A percentile compares a stretch with the other conserved stretches of the same genome.
These are phyloP conservation scores for Leucocoprinus leucothites DNA, from an alignment of 768 basidiomycete genomes.

Conservation along the genomic window DNA sequence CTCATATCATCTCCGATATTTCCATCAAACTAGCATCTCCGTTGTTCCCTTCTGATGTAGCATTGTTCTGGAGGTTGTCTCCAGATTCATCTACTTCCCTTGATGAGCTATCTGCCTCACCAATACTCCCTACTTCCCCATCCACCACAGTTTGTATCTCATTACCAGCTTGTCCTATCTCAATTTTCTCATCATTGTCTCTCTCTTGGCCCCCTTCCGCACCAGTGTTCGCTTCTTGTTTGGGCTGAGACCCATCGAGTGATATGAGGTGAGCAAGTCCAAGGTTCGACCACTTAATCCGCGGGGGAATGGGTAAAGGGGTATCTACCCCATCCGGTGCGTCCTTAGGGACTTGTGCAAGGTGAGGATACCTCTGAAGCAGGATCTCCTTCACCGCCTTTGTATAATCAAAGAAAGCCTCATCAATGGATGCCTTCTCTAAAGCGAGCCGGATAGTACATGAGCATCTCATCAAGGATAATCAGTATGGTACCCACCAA, in stretches of 20 bases:
- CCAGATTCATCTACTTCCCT: too few relatives aligned
- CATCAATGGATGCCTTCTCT: constrained; percentile 99
- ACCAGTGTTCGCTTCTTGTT: constrained; percentile 6
- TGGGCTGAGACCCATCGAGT: constrained; percentile 27
- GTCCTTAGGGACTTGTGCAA: constrained; percentile 65
- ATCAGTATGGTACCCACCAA: constrained; percentile 47
- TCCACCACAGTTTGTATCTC: background rate
- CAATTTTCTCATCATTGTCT: background rate
- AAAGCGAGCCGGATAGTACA: background rate
- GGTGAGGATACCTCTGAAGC: constrained; percentile 72
- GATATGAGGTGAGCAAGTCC: constrained; percentile 58
- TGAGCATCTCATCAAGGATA: background rate
- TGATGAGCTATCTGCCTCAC: background rate
- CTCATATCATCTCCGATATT: background rate
- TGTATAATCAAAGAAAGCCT: constrained; percentile 93
- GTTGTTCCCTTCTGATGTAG: background rate
- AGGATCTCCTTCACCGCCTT: constrained; percentile 73
- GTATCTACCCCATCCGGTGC: constrained; percentile 72
- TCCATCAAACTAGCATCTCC: background rate
- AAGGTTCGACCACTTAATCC: constrained; percentile 54
- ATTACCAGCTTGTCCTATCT: background rate
- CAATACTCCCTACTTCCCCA: constrained; percentile 1
- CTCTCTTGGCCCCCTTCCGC: background rate
- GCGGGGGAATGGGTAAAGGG: constrained; percentile 70
- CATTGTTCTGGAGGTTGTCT: too few relatives aligned